phyloP scores from a whole-genome alignment of 345 rosid genomes.

The Eucalyptus dawsonii region DNA sequence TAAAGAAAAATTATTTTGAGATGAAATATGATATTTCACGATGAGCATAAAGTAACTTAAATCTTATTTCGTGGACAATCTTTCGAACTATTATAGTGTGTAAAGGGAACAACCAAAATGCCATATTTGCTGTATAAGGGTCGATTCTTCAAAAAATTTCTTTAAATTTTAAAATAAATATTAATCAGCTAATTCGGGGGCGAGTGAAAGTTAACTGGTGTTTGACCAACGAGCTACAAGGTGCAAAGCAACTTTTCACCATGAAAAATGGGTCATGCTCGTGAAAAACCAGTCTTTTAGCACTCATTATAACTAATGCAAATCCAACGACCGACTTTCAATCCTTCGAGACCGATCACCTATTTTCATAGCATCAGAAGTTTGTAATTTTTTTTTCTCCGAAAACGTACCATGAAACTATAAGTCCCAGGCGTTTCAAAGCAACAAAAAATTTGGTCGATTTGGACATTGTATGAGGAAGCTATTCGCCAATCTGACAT shows the following conservation, averaged over 20 bases:
- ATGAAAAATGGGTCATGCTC: neutral
- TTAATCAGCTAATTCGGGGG: neutral
- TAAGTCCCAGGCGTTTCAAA: neutral
- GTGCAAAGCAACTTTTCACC: neutral
- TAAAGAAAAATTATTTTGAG: neutral
- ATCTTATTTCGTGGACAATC: neutral
- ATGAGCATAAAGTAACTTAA: neutral
- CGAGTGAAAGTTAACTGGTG: neutral
- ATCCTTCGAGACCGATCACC: neutral
- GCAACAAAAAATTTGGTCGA: neutral
- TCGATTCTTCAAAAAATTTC: neutral
- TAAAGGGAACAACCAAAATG: neutral
- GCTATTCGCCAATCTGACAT: neutral
- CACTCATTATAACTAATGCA: neutral
- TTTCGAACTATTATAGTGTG: neutral
- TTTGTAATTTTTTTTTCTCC: neutral
- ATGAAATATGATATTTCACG: neutral
- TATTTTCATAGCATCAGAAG: neutral
- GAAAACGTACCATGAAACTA: neutral
- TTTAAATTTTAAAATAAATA: neutral
- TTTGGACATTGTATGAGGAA: neutral
- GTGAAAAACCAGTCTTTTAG: neutral
- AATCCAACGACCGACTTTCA: neutral
- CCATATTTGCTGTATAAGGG: neutral
- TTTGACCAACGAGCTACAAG: neutral